These are phyloP conservation scores for Emericellopsis cladophorae DNA, from an alignment of 2,329 filamentous ascomycete genomes.

Conservation along the genomic window DNA sequence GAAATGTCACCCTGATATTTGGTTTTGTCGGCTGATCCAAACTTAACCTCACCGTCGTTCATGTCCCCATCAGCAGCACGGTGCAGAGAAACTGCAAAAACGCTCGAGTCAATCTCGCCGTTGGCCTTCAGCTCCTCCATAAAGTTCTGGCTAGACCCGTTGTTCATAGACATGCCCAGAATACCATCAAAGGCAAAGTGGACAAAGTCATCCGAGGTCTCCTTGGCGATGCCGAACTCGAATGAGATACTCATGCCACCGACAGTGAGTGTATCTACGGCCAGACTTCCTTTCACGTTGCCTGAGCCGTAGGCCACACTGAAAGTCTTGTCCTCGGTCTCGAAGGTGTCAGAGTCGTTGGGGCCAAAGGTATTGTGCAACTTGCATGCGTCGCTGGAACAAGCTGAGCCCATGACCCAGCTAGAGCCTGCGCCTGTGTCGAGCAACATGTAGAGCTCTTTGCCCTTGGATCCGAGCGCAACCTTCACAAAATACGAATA, in stretches of 20 bases:
- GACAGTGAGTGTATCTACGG: conserved; percentile 53
- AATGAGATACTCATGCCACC: conserved; percentile 52
- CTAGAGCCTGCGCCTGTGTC: conserved; percentile 60
- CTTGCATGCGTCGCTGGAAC: conserved; percentile 51
- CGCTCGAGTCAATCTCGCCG: conserved; percentile 45
- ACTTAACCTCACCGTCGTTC: conserved; percentile 65
- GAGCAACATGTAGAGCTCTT: conserved; percentile 47
- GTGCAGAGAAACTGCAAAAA: conserved; percentile 61
- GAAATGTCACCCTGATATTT: conserved; percentile 57
- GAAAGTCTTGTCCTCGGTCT: conserved; percentile 41
- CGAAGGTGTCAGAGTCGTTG: conserved; percentile 51
- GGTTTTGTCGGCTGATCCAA: conserved; percentile 55
- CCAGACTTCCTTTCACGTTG: conserved; percentile 52
- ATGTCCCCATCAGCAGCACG: conserved; percentile 46
- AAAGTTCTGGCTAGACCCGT: conserved; percentile 50
- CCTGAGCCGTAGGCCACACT: conserved; percentile 68
- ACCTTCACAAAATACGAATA: conserved; percentile 52
- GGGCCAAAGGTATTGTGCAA: conserved; percentile 59
- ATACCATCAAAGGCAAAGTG: conserved; percentile 83
- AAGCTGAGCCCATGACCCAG: conserved; percentile 71
- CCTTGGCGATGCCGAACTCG: conserved; percentile 60
- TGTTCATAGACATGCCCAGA: conserved; percentile 58
- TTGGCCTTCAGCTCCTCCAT: conserved; percentile 46
- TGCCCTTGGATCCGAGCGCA: conserved; percentile 39
- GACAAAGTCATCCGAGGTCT: conserved; percentile 61